Base-by-base conservation (phyloP, 495 filamentous ascomycete species). In the Immersiella caudata region DNA sequence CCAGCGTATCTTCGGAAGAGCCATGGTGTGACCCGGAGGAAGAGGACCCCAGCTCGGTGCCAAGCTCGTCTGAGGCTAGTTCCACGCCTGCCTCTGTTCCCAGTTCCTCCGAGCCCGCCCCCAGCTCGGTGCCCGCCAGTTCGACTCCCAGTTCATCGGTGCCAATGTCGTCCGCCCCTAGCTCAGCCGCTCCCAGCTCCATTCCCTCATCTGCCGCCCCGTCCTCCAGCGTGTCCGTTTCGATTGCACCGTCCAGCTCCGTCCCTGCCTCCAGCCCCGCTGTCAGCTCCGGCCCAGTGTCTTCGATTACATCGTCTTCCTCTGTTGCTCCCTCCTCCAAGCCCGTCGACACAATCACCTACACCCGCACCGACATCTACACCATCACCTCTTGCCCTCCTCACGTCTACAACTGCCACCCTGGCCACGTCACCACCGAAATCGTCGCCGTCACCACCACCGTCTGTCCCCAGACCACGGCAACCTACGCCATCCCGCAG, bases 301-400 rank as follows among this genome's bases (percentile, higher is more conserved):
- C n/a, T n/a, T n/a, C 66, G 29, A 3, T 33, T 33, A 33, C 22
- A n/a, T n/a, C n/a, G n/a, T n/a, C n/a, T n/a, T 22, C 46, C 51
- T 60, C 64, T 16, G 11, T 27, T 33, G 25, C 33, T 14, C 33
- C 24, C 50, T 27, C 40, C 24, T 20, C 40, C 24, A 33, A 40
- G 25, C 22, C 35, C 24, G 51, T 59, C 40, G 64, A 35, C 62
- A 70, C 69, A 35, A 57, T 62, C 64, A 74, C 70, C n/a, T 77
- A 81, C 80, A 83, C 81, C 76, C 74, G 75, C 71, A 82, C 81
- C 67, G 74, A 80, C 57, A 81, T 82, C 58, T 81, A 83, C 67
- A 87, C 86, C 78, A 79, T 89, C 79, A 87, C 82, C 74, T 87
- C 84, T 21, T 89, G 87, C 80, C 78, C 76, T 71, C 79, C 86